These are phyloP conservation scores for Trichophyton rubrum DNA, from an alignment of 2,329 filamentous ascomycete genomes.

Conservation along the genomic window DNA sequence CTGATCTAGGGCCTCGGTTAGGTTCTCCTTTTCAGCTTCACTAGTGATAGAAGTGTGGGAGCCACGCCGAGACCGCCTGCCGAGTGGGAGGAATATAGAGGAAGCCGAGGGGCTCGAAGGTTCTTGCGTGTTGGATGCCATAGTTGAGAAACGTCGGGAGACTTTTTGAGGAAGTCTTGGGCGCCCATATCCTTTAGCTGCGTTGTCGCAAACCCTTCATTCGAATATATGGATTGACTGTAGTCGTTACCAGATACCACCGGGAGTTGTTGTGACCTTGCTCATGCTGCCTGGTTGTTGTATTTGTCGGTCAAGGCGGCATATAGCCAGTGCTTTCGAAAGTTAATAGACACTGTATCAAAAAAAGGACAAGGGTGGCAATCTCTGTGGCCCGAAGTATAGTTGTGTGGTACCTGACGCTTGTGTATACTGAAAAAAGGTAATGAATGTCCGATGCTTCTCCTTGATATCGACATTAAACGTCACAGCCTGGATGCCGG, in stretches of 20 bases:
- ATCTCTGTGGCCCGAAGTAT: background rate
- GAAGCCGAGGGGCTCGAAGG: conserved; percentile 34
- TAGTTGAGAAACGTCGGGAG: conserved; percentile 11
- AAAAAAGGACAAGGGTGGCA: background rate
- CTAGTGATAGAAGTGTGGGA: conserved; percentile 40
- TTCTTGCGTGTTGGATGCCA: conserved; percentile 27
- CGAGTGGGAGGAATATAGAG: conserved; percentile 33
- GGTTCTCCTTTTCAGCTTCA: conserved; percentile 57
- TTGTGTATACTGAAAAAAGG: background rate
- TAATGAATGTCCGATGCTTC: background rate
- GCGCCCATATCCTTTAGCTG: background rate
- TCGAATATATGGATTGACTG: background rate
- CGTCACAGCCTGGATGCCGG: background rate
- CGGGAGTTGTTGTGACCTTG: background rate
- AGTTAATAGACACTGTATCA: background rate
- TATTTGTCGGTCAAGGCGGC: background rate
- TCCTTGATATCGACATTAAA: background rate
- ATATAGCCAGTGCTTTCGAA: background rate
- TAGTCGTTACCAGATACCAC: background rate
- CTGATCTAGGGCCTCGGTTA: conserved; percentile 66
- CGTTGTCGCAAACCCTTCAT: background rate
- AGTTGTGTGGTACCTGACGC: background rate
- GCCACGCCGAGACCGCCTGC: conserved; percentile 30
- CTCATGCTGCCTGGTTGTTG: background rate
- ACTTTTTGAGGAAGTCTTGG: background rate